These are phyloP conservation scores for Colletotrichum spinosum DNA, from an alignment of 2,329 filamentous ascomycete species.

Conservation along the genomic window DNA sequence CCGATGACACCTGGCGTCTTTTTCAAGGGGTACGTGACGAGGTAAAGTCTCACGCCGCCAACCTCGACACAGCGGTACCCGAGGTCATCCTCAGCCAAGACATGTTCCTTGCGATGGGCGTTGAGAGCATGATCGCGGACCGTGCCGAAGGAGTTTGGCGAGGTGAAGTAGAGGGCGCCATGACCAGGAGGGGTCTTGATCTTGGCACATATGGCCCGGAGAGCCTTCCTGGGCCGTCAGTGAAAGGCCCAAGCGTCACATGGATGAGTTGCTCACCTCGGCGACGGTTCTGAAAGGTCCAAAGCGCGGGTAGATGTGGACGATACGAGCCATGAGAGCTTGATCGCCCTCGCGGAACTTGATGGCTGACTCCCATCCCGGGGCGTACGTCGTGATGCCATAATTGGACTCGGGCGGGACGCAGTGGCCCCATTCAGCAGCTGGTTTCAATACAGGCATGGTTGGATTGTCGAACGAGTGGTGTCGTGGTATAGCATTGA, in stretches of 20 bases:
- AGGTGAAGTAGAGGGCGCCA: conserved; percentile 44
- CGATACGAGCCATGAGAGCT: conserved; percentile 47
- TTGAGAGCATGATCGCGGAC: conserved; percentile 47
- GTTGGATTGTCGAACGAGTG: not conserved
- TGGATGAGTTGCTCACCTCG: conserved; percentile 43
- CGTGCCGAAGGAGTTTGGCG: conserved; percentile 42
- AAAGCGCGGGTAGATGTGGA: conserved; percentile 61
- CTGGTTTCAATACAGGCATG: conserved; percentile 52
- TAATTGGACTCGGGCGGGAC: conserved; percentile 60
- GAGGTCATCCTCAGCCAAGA: conserved; percentile 49
- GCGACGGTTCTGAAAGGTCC: conserved; percentile 51
- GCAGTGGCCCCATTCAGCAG: conserved; percentile 56
- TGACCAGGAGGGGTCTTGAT: conserved; percentile 44
- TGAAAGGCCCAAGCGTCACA: not conserved
- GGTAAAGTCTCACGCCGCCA: conserved; percentile 54
- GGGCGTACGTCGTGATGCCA: conserved; percentile 58
- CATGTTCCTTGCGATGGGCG: conserved; percentile 48
- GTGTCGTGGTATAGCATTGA: not conserved
- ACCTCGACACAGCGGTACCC: conserved; percentile 55
- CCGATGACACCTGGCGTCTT: conserved; percentile 51
- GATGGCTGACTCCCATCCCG: conserved; percentile 55
- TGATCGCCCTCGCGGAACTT: conserved; percentile 55
- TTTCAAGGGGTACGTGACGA: conserved; percentile 53
- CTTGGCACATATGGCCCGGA: conserved; percentile 48
- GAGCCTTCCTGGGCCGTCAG: conserved; percentile 45